Conservation (phyloP, 345 rosid species). For the Odontarrhena argentea region DNA sequence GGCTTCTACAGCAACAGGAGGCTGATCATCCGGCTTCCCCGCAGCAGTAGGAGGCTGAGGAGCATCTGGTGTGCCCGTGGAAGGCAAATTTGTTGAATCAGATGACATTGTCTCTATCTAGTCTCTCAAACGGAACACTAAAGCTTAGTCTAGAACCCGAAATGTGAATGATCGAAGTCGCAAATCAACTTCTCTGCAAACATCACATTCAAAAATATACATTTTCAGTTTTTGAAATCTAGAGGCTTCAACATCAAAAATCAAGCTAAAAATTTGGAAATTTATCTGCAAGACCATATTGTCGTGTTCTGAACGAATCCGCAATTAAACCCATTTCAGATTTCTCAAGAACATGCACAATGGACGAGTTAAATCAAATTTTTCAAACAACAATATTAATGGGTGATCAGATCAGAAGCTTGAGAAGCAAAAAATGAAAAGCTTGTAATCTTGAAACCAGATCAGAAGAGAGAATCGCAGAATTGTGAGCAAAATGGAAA, state of each 20-base stretch:
- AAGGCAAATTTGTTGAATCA: conserved; percentile 50
- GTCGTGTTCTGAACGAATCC: not conserved
- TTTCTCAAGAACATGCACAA: conserved; percentile 1
- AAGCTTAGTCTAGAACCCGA: conserved; percentile 16
- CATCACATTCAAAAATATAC: conserved; percentile 12
- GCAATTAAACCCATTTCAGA: not conserved
- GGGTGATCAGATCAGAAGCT: not conserved
- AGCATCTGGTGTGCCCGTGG: conserved; percentile 46
- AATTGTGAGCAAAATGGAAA: conserved; percentile 1
- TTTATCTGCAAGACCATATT: not conserved
- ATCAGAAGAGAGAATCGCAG: conserved; percentile 7
- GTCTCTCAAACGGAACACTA: conserved; percentile 2
- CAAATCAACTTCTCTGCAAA: conserved; percentile 23
- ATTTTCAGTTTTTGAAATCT: not conserved
- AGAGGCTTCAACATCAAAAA: conserved; percentile 1
- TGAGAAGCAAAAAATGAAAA: conserved; percentile 1
- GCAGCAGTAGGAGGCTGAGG: conserved; percentile 39
- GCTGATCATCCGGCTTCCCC: conserved; percentile 41
- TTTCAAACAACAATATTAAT: not conserved
- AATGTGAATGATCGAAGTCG: conserved; percentile 11
- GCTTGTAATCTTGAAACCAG: not conserved
- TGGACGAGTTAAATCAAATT: conserved; percentile 3
- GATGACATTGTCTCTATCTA: conserved; percentile 35
- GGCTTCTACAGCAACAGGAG: conserved; percentile 45
- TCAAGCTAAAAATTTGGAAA: conserved; percentile 18